Evolutionary conservation across 805 yeast genomes (phyloP), one percentile per base, ranked within the genome.

Genomic region (Teunomyces gatunensis): DNA sequence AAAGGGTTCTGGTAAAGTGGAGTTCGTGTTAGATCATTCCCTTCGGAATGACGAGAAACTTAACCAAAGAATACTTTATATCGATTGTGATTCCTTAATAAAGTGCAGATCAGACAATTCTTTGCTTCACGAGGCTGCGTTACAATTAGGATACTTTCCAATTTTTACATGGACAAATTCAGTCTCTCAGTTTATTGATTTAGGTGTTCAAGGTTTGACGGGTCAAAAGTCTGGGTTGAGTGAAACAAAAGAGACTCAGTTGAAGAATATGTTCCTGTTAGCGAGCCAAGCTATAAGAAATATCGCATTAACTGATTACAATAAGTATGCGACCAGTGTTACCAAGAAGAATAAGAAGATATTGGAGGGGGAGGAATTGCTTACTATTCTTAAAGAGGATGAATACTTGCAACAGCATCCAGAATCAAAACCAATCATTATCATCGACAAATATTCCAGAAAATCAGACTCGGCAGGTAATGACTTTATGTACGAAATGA

Each of bases 181-280:
- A 2, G 69, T 91, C 10, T 81, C 96, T 0, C 80, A 83, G 48
- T 83, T 90, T 49, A 69, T 89, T 41, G 99, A 94, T 67, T 74
- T 94, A 57, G 89, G 84, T 46, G 86, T 87, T 15, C 96, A 89
- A 61, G 92, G 97, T 48, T 64, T 92, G 36, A 89, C 96, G 0
- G 99, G 98, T 1, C 97, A 90, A 62, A 91, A 90, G 60, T 86
- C 96, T 3, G 97, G 97, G 1, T 71, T 91, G 42, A 81, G 91
- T 27, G 97, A 91, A 61, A 71, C 88, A 2, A 84, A 84, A 52
- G 97, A 91, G 55, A 68, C 85, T 0, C 96, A 89, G 61, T 79
- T 87, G 51, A 85, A 87, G 64, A 84, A 84, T 55, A 90, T 91
- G 80, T 74, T 91, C 42, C 78, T 84, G 43, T 77, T 88, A 39